Evolutionary conservation across 352 stramenopile genomes (phyloP).

Genomic region (Phytophthora brassicae): DNA sequence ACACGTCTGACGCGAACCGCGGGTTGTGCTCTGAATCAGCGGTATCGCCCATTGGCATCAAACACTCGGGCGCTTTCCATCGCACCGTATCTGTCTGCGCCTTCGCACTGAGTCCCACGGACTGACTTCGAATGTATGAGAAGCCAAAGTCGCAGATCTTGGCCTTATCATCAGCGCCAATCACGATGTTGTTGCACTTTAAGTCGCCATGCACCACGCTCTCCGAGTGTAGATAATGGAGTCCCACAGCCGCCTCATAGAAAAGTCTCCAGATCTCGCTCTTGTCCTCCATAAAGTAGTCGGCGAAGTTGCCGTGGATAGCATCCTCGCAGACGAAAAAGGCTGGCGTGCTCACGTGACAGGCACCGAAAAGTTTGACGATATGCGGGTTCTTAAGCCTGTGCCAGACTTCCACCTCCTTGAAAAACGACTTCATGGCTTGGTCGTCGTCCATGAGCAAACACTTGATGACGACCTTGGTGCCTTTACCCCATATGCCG

Average conservation of each 20-base stretch:
- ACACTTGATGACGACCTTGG: constrained; percentile 39
- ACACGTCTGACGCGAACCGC: constrained; percentile 27
- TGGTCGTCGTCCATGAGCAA: constrained; percentile 17
- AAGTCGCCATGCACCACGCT: constrained; percentile 78
- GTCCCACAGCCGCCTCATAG: constrained; percentile 34
- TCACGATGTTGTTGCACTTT: constrained; percentile 80
- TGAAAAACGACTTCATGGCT: constrained; percentile 20
- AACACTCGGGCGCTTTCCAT: constrained; percentile 35
- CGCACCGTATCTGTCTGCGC: constrained; percentile 23
- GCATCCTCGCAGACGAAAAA: constrained; percentile 38
- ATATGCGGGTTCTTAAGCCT: constrained; percentile 35
- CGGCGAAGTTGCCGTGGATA: constrained; percentile 19
- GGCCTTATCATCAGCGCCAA: constrained; percentile 36
- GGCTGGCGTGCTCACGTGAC: constrained; percentile 32
- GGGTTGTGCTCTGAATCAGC: constrained; percentile 8
- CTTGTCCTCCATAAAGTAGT: constrained; percentile 18
- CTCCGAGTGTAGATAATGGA: constrained; percentile 61
- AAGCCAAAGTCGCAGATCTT: constrained; percentile 40
- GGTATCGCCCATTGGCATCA: constrained; percentile 7
- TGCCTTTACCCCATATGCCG: constrained; percentile 17
- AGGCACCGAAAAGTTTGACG: constrained; percentile 37
- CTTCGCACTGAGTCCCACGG: constrained; percentile 15
- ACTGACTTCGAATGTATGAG: constrained; percentile 26
- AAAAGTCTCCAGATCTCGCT: constrained; percentile 28
- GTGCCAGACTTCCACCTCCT: constrained; percentile 37